Evolutionary conservation across 306 rosid genomes (phyloP), one percentile per base, ranked within the genome.

Genomic region (Acacia confusa): DNA sequence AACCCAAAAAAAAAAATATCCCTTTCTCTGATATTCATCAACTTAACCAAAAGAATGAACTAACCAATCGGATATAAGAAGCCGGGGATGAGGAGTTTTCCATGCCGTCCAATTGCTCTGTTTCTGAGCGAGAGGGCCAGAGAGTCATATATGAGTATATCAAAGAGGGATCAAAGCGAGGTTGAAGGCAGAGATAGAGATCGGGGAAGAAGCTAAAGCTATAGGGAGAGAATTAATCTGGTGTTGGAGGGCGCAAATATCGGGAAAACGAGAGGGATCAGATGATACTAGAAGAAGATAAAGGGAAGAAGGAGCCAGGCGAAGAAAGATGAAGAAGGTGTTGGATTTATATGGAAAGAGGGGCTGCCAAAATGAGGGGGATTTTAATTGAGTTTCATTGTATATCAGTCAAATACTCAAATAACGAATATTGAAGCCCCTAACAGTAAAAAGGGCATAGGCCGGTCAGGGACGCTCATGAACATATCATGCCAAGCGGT

Each of bases 21-120:
- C 47, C 47, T 43, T 47, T 45, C 12, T 20, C 15, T 36, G 20
- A 7, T 53, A 74, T 3, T 52, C 61, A 24, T 15, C 25, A 44
- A 36, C 14, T 55, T 6, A 7, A 70, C 13, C 5, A 7, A 50
- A 70, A 76, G 19, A 55, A 70, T 13, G 67, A 20, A 15, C 91
- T 83, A 79, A 92, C 99, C 96, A 92, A 67, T 77, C 80, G 99
- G 76, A 95, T 95, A 81, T 95, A 92, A 52, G 97, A 86, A 77
- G 97, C 96, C 60, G 99, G 85, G 25, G 93, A 69, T 41, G 74
- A 85, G 55, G 90, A 87, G 47, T 86, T 85, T 60, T 85, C 98
- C 91, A 93, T 91, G 84, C 50, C 64, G 83, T 66, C 64, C 9
- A 25, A 44, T 36, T 65, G 76, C 32, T 32, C 25, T 72, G 28